A percentile compares a stretch with the other conserved stretches of the same genome.
phyloP scores from a whole-genome alignment of 2,329 filamentous ascomycete species.

The Penicillium hordei region DNA sequence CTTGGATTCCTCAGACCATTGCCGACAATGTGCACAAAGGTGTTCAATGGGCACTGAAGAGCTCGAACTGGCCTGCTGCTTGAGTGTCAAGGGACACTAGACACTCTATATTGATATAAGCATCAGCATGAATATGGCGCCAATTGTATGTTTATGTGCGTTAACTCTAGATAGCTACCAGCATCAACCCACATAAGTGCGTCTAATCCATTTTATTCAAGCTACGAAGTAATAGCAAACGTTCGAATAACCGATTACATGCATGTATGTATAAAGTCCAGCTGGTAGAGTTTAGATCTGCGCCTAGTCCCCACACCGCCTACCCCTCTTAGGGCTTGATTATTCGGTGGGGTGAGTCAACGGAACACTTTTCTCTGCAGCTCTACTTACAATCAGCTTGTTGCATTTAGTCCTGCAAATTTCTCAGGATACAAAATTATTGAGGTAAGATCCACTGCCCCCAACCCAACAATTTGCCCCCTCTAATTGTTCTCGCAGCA shows the following conservation, averaged over 20 bases:
- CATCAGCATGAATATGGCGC: neutral
- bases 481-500: conserved; percentile 16
- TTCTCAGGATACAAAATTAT: conserved; percentile 19
- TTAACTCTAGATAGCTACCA: neutral
- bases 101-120: neutral
- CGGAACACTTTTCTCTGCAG: conserved; percentile 12
- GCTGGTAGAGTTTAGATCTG: neutral
- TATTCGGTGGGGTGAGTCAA: conserved; percentile 36
- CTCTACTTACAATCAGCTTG: conserved; percentile 7
- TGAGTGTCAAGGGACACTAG: neutral
- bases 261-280: neutral
- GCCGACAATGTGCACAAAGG: conserved; percentile 74
- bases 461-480: neutral
- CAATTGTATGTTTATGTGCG: neutral
- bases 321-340: conserved; percentile 35
- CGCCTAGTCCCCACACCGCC: conserved; percentile 8
- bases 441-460: conserved; percentile 16
- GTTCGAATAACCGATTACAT: too few relatives aligned
- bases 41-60: conserved; percentile 71
- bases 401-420: conserved; percentile 2
- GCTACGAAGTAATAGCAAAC: neutral
- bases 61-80: conserved; percentile 41
- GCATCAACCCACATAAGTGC: neutral
- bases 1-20: conserved; percentile 62
- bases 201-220: neutral